Percentiles rank a stretch among this genome's conserved stretches.
Conservation (phyloP, 2,329 filamentous ascomycete genomes). For the Fragosphaeria purpurea region DNA sequence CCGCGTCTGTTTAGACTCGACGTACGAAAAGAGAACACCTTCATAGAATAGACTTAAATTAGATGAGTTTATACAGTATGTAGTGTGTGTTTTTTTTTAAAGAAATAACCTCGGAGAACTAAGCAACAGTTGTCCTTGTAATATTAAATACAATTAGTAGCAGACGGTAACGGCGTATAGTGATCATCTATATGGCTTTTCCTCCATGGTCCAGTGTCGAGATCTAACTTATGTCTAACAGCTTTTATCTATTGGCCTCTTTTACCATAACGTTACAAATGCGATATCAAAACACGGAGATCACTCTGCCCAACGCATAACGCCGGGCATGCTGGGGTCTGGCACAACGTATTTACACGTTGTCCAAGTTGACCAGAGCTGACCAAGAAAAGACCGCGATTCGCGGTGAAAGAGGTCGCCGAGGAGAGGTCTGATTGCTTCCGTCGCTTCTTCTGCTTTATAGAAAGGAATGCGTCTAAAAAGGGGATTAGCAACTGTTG, state of each 20-base stretch:
- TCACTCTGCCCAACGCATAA: slow-evolving; percentile 25
- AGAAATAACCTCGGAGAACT: too few species aligned
- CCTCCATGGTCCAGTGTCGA: neutral
- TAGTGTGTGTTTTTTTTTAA: too few species aligned
- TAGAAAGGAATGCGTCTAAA: slow-evolving; percentile 69
- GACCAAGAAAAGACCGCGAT: slow-evolving; percentile 35
- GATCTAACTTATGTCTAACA: neutral
- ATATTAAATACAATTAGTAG: too few species aligned
- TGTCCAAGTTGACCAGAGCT: slow-evolving; percentile 36
- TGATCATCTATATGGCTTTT: neutral
- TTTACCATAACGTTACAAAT: neutral
- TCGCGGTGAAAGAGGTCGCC: slow-evolving; percentile 87
- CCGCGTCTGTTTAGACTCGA: too few species aligned
- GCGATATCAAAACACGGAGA: neutral
- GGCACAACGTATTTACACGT: slow-evolving; percentile 37
- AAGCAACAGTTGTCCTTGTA: too few species aligned
- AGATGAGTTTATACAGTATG: too few species aligned
- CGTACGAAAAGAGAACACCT: too few species aligned
- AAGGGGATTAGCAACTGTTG: slow-evolving; percentile 7
- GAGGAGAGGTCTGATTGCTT: slow-evolving; percentile 64
- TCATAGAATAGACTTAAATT: too few species aligned
- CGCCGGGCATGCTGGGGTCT: slow-evolving; percentile 25
- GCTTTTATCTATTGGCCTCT: neutral
- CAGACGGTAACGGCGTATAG: too few species aligned
- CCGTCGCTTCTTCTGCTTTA: slow-evolving; percentile 15